phyloP scores from a whole-genome alignment of 805 yeast genomes.

The Metschnikowia continentalis region DNA sequence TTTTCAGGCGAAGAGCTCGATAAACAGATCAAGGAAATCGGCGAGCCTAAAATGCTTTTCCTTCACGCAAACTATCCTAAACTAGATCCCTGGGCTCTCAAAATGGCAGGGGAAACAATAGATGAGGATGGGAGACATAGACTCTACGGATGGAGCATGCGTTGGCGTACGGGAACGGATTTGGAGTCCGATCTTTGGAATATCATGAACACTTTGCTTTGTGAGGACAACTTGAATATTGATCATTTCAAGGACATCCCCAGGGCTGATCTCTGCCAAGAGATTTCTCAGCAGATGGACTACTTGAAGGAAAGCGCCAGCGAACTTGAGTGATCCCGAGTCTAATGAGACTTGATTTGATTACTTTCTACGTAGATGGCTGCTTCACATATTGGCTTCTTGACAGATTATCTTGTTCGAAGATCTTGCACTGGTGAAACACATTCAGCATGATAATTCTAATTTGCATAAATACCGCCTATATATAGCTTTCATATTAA shows the following conservation, averaged over 20 bases:
- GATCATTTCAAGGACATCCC: constrained; percentile 41
- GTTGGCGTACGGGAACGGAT: constrained; percentile 49
- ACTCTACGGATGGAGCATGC: constrained; percentile 56
- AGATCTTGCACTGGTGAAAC: neutral
- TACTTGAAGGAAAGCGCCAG: constrained; percentile 28
- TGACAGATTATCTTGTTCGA: neutral
- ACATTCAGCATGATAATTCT: neutral
- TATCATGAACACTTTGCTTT: constrained; percentile 50
- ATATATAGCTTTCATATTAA: too few relatives aligned
- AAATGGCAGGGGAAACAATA: constrained; percentile 37
- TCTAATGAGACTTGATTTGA: neutral
- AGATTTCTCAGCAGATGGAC: constrained; percentile 44
- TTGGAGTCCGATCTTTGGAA: constrained; percentile 58
- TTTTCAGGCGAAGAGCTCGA: constrained; percentile 8
- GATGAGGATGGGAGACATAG: constrained; percentile 47
- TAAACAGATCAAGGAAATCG: constrained; percentile 5
- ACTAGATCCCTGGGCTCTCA: constrained; percentile 56
- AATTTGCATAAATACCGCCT: too few relatives aligned
- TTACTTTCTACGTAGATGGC: neutral
- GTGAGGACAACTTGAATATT: constrained; percentile 46
- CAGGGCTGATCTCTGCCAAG: constrained; percentile 44
- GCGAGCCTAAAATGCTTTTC: constrained; percentile 36
- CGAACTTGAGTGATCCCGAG: constrained; percentile 27
- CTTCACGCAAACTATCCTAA: constrained; percentile 68
- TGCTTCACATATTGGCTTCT: neutral